phyloP scores from a whole-genome alignment of 345 rosid species.

The Capsella bursapastoris region DNA sequence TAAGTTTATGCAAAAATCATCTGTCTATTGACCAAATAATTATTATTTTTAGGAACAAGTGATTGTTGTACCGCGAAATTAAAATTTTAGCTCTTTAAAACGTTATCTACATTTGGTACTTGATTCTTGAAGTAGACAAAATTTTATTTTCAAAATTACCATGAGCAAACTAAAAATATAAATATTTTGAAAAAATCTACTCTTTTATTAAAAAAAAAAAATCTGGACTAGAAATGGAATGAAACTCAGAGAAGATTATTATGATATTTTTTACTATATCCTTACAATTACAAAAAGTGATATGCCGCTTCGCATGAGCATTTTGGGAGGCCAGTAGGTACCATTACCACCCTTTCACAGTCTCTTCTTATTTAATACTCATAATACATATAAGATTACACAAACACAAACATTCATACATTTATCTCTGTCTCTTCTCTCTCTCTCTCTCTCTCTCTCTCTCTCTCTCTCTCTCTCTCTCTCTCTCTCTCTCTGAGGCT shows the following conservation, averaged over 20 bases:
- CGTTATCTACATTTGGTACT: not conserved
- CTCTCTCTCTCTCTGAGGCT: slow-evolving; percentile 24
- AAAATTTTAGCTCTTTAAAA: not conserved
- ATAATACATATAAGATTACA: slow-evolving; percentile 8
- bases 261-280: slow-evolving; percentile 2
- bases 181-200: not conserved
- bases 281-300: slow-evolving; percentile 2
- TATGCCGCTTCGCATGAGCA: slow-evolving; percentile 19
- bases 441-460: slow-evolving; percentile 12
- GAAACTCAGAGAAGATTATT: slow-evolving; percentile 30
- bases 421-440: slow-evolving; percentile 20
- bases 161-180: not conserved
- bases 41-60: too few species aligned
- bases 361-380: slow-evolving; percentile 11
- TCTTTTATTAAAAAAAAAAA: not conserved
- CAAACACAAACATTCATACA: not conserved
- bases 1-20: not conserved
- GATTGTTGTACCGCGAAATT: not conserved
- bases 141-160: not conserved
- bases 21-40: not conserved
- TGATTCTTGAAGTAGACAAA: not conserved
- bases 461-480: slow-evolving; percentile 15
- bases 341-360: slow-evolving; percentile 21
- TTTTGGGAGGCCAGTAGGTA: not conserved
- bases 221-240: slow-evolving; percentile 34